Conservation (phyloP, 2,329 filamentous ascomycete species). For the Sclerotinia subarctica region DNA sequence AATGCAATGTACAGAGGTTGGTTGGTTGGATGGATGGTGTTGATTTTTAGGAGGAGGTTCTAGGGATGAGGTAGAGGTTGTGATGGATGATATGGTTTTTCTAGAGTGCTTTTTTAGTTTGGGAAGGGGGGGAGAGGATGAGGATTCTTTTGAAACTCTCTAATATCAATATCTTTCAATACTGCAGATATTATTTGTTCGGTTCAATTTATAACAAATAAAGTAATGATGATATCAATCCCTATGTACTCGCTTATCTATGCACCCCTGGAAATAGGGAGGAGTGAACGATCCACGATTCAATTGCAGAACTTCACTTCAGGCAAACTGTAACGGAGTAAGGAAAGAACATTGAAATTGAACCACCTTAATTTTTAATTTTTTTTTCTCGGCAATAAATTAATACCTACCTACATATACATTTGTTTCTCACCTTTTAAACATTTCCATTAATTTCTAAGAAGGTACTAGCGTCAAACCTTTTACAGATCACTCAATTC, state of each 20-base stretch:
- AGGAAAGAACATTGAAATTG: neutral
- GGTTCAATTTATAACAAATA: neutral
- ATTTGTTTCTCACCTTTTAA: neutral
- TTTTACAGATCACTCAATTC: conserved; percentile 10
- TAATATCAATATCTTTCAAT: too few species aligned
- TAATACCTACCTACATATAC: neutral
- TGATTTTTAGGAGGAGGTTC: too few species aligned
- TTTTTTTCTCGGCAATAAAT: neutral
- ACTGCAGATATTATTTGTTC: too few species aligned
- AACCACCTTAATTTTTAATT: too few species aligned
- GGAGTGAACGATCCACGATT: neutral
- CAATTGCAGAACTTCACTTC: neutral
- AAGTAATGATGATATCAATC: neutral
- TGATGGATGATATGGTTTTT: too few species aligned
- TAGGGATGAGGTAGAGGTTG: too few species aligned
- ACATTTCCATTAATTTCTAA: conserved; percentile 11
- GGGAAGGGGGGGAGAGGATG: too few species aligned
- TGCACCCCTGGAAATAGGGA: conserved; percentile 11
- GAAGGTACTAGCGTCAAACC: conserved; percentile 13
- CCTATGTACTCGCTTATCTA: conserved; percentile 16
- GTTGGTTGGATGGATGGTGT: too few species aligned
- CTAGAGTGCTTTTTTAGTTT: too few species aligned
- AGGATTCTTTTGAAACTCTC: too few species aligned
- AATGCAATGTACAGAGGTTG: too few species aligned
- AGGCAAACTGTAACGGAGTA: neutral